Evolutionary conservation across 257 asterid genomes (phyloP), one percentile per base, ranked within the genome.

Genomic region (Solanum dulcamara): DNA sequence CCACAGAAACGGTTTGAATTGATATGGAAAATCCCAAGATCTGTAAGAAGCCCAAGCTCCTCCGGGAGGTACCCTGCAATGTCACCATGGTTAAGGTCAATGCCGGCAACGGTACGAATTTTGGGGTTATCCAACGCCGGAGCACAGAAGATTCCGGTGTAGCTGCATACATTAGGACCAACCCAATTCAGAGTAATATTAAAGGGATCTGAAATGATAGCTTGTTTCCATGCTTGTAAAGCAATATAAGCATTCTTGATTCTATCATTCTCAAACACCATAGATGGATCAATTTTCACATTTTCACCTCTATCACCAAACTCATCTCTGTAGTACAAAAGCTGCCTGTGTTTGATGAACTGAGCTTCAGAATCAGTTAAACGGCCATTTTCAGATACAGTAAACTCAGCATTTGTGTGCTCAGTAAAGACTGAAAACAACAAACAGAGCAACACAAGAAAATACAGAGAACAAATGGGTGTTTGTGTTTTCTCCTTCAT

Each of bases 21-120:
- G 48, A 95, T 93, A 88, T 95, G 98, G 83, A 93, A 95, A 84
- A 95, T 51, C 20, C 92, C 98, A 20, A 95, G 95, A 95, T 95
- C 98, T n/a, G 90, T 84, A 59, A 95, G 92, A 12, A 95, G 90
- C 3, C 98, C 95, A 28, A 95, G 94, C 86, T 95, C 98, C 57
- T 92, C 97, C 0, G 98, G 98, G 13, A 95, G 90, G 75, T 95
- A 95, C 1, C 98, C 98, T 2, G 98, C 98, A 83, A 95, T 95
- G 87, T 95, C 98, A 7, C 93, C 98, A 42, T 95, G 98, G 94
- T 95, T 94, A 35, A 94, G 93, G 85, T 95, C 98, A 68, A 95
- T 93, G 48, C 93, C 97, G 12, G 97, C 98, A 1, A 95, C 98
- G 0, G 98, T 94, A 8, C 84, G 90, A 72, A 93, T 83, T 0